Percentiles rank a stretch among this genome's conserved stretches.
Evolutionary conservation across 176 grass and related monocot genomes (phyloP).

Genomic region (Zizania latifolia): DNA sequence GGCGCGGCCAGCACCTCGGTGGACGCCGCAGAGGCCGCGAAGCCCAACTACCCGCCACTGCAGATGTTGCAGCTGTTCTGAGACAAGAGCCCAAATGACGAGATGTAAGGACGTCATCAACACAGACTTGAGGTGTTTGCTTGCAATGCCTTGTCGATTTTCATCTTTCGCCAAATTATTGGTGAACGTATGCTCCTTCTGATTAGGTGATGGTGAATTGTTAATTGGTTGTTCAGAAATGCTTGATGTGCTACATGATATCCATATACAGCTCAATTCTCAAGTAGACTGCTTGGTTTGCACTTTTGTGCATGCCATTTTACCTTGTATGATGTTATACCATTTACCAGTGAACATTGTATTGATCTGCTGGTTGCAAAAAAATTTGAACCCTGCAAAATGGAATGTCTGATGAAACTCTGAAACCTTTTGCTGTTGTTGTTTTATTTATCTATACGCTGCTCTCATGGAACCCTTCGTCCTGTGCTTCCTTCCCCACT

Average conservation of each 20-base stretch:
- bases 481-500: no score
- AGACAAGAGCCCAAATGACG: not conserved
- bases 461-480: no score
- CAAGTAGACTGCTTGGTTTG: not conserved
- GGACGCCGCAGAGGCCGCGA: not conserved
- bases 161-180: not conserved
- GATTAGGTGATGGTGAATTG: not conserved
- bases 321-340: no score
- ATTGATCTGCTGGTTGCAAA: not conserved
- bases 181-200: no score
- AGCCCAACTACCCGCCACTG: not conserved
- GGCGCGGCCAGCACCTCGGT: not conserved
- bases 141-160: not conserved
- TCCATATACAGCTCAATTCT: not conserved
- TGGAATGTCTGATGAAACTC: not conserved
- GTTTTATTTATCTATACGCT: no score
- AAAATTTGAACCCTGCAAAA: not conserved
- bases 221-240: not conserved
- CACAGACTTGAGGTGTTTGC: conserved; percentile 11
- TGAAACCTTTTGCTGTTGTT: no score
- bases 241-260: not conserved
- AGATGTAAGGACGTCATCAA: not conserved
- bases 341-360: conserved; percentile 10
- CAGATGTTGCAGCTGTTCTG: conserved; percentile 4
- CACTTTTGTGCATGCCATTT: conserved; percentile 9